Conservation (phyloP, 257 asterid species). For the Ophiorrhiza pumila region DNA sequence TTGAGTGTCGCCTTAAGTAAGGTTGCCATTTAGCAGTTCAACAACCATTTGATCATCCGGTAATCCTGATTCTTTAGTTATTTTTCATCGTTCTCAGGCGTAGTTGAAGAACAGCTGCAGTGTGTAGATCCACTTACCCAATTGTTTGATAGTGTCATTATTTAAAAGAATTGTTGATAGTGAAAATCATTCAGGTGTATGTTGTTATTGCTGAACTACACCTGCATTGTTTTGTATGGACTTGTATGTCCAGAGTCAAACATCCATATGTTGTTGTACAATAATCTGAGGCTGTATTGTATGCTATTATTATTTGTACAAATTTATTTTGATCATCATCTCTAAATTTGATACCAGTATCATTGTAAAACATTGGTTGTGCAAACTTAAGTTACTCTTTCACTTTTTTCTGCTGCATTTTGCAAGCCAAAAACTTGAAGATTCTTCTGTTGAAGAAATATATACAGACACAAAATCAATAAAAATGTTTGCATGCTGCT, state of each 20-base stretch:
- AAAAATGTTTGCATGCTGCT: background rate
- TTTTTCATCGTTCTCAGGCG: slow-evolving; percentile 13
- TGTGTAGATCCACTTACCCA: slow-evolving; percentile 20
- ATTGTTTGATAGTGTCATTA: slow-evolving; percentile 20
- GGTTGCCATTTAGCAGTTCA: slow-evolving; percentile 1
- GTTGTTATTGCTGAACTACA: background rate
- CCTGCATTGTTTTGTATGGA: slow-evolving; percentile 7
- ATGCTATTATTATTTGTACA: background rate
- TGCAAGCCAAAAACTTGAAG: background rate
- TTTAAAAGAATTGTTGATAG: slow-evolving; percentile 15
- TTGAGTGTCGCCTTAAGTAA: background rate
- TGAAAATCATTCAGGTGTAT: background rate
- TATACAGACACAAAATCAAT: background rate
- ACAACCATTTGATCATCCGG: slow-evolving; percentile 4
- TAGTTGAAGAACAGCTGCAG: slow-evolving; percentile 9
- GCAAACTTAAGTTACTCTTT: too few species aligned
- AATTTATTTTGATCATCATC: background rate
- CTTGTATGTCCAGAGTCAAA: background rate
- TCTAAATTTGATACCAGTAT: background rate
- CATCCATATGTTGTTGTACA: background rate
- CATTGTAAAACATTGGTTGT: too few species aligned
- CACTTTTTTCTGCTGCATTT: background rate
- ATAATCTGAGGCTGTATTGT: background rate
- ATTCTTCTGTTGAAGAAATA: background rate
- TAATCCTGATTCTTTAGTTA: slow-evolving; percentile 18